A percentile compares a stretch with the other conserved stretches of the same genome.
Conservation (phyloP, 129 eudicot genomes). For the Ambrosia artemisiifolia region DNA sequence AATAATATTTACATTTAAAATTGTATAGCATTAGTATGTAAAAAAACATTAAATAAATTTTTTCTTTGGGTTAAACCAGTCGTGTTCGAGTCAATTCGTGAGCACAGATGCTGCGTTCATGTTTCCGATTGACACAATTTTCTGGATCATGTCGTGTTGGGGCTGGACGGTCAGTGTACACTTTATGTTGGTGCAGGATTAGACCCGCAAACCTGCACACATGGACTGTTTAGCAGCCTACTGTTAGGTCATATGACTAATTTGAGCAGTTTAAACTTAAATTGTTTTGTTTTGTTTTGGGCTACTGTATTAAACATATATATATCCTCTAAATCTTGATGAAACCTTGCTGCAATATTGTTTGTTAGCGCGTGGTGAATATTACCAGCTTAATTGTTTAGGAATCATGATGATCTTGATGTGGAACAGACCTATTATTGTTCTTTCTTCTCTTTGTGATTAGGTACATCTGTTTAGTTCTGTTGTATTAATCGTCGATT, state of each 20-base stretch:
- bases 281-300: neutral
- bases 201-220: neutral
- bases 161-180: neutral
- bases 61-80: too few relatives aligned
- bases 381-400: too few relatives aligned
- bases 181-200: neutral
- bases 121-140: too few relatives aligned
- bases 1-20: too few relatives aligned
- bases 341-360: neutral
- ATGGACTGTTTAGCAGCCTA: neutral
- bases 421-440: neutral
- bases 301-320: neutral
- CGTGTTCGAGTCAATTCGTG: too few relatives aligned
- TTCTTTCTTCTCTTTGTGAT: neutral
- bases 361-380: neutral
- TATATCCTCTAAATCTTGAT: neutral
- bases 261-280: neutral
- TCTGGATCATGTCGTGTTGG: too few relatives aligned
- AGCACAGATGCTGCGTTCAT: too few relatives aligned
- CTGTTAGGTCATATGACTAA: neutral
- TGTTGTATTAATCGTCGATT: neutral
- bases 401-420: too few relatives aligned
- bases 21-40: too few relatives aligned
- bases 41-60: too few relatives aligned
- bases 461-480: constrained; percentile 1